These are phyloP conservation scores for Gynandropsis gynandra DNA, from an alignment of 345 rosid genomes.

Conservation along the genomic window DNA sequence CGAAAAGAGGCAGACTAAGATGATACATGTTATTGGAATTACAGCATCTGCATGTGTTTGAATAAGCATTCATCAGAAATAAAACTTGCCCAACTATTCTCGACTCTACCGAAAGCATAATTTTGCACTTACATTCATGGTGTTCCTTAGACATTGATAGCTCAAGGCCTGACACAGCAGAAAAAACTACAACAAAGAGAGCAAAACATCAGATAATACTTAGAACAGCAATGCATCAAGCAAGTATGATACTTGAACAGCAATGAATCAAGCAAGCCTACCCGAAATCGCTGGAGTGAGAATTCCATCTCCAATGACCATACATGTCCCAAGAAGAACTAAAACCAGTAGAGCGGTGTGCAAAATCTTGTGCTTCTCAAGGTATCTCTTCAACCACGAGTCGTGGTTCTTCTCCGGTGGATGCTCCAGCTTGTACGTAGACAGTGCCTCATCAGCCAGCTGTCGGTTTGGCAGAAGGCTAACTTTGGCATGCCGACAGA, in stretches of 20 bases:
- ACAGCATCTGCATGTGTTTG: slow-evolving; percentile 68
- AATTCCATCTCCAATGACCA: slow-evolving; percentile 98
- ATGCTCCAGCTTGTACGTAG: slow-evolving; percentile 85
- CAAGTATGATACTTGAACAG: slow-evolving; percentile 12
- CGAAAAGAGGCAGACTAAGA: slow-evolving; percentile 86
- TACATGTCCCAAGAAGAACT: slow-evolving; percentile 98
- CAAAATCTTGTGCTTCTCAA: slow-evolving; percentile 75
- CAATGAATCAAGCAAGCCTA: slow-evolving; percentile 26
- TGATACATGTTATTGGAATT: slow-evolving; percentile 92
- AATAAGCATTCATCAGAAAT: slow-evolving; percentile 14
- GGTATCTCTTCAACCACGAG: slow-evolving; percentile 55
- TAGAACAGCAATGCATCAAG: neutral
- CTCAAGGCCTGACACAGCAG: slow-evolving; percentile 98
- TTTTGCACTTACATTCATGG: slow-evolving; percentile 64
- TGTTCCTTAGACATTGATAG: slow-evolving; percentile 83
- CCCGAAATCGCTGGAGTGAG: slow-evolving; percentile 99
- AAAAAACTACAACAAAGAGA: slow-evolving; percentile 47
- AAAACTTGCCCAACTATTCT: slow-evolving; percentile 12
- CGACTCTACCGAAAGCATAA: slow-evolving; percentile 11
- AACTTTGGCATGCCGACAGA: slow-evolving; percentile 91
- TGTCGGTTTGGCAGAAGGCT: slow-evolving; percentile 94
- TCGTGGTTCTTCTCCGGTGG: slow-evolving; percentile 55
- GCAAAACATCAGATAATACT: slow-evolving; percentile 7
- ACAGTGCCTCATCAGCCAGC: slow-evolving; percentile 87
- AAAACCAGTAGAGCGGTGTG: slow-evolving; percentile 86